Evolutionary conservation across 2,329 filamentous ascomycete genomes (phyloP).

Genomic region (Corynespora cassiicola): DNA sequence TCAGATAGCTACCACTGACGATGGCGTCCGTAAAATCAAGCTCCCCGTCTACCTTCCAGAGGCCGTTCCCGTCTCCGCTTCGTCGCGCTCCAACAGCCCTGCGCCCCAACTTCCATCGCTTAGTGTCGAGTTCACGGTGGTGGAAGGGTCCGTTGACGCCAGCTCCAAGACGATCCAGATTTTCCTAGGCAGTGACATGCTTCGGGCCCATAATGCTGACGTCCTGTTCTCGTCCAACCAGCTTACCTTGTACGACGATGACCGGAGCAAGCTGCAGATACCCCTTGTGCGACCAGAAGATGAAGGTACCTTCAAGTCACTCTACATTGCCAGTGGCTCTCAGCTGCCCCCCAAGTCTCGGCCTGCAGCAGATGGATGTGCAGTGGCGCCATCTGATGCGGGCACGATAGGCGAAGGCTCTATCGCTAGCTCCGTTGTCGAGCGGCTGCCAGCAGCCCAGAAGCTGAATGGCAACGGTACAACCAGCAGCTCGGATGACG

Average conservation of each 20-base stretch:
- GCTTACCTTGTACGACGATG: slow-evolving; percentile 85
- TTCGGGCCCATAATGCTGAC: slow-evolving; percentile 87
- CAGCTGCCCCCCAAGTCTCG: slow-evolving; percentile 10
- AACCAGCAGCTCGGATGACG: slow-evolving; percentile 35
- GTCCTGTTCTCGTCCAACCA: slow-evolving; percentile 91
- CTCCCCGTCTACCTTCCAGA: slow-evolving; percentile 89
- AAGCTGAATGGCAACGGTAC: slow-evolving; percentile 21
- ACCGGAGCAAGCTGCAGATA: slow-evolving; percentile 84
- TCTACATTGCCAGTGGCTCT: slow-evolving; percentile 64
- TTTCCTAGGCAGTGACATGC: slow-evolving; percentile 86
- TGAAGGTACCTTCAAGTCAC: slow-evolving; percentile 77
- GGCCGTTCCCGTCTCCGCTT: slow-evolving; percentile 79
- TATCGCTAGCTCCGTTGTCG: slow-evolving; percentile 4
- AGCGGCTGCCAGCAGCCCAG: slow-evolving; percentile 6
- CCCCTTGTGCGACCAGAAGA: slow-evolving; percentile 93
- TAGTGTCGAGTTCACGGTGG: slow-evolving; percentile 78
- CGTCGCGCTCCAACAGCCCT: slow-evolving; percentile 75
- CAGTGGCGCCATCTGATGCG: slow-evolving; percentile 8
- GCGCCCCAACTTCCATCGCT: slow-evolving; percentile 82
- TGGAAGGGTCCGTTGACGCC: slow-evolving; percentile 59
- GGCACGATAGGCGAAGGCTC: slow-evolving; percentile 7
- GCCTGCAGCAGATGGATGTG: slow-evolving; percentile 3
- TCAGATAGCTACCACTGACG: slow-evolving; percentile 69
- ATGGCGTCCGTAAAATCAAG: slow-evolving; percentile 73
- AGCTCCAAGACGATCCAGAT: slow-evolving; percentile 75